These are phyloP conservation scores for Sporothrix pseudoabietina DNA, from an alignment of 2,329 filamentous ascomycete genomes.

Conservation along the genomic window DNA sequence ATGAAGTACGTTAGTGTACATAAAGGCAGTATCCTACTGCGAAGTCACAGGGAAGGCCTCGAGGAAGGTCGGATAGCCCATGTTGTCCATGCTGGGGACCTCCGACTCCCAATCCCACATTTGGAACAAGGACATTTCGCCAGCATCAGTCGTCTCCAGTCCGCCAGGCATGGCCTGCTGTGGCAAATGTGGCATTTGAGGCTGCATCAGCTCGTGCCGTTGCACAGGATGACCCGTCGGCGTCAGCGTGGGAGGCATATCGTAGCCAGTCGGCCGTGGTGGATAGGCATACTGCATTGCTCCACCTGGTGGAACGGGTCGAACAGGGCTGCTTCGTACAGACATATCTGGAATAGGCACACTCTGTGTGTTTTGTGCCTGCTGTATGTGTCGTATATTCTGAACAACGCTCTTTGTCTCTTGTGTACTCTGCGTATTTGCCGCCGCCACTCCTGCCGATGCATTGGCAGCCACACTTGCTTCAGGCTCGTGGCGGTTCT, in stretches of 20 bases:
- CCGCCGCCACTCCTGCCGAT: neutral
- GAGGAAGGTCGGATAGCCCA: constrained; percentile 31
- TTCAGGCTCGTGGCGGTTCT: constrained; percentile 29
- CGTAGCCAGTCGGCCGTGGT: neutral
- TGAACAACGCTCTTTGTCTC: neutral
- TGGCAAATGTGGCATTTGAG: neutral
- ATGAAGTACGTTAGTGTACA: neutral
- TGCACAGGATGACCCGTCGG: neutral
- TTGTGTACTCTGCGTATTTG: neutral
- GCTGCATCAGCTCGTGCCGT: neutral
- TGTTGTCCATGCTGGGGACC: constrained; percentile 27
- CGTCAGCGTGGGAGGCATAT: neutral
- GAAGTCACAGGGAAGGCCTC: constrained; percentile 20
- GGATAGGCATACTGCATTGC: neutral
- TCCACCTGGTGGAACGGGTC: neutral
- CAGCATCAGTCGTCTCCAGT: neutral
- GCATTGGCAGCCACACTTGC: constrained; percentile 11
- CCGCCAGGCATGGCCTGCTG: neutral
- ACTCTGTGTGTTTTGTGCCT: neutral
- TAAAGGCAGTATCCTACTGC: neutral
- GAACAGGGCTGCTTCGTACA: neutral
- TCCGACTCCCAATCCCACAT: constrained; percentile 31
- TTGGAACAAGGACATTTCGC: constrained; percentile 19
- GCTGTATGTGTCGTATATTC: neutral
- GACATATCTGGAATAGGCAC: neutral